Base-by-base conservation (phyloP, 495 filamentous ascomycete genomes). In the Neurospora sp. region DNA sequence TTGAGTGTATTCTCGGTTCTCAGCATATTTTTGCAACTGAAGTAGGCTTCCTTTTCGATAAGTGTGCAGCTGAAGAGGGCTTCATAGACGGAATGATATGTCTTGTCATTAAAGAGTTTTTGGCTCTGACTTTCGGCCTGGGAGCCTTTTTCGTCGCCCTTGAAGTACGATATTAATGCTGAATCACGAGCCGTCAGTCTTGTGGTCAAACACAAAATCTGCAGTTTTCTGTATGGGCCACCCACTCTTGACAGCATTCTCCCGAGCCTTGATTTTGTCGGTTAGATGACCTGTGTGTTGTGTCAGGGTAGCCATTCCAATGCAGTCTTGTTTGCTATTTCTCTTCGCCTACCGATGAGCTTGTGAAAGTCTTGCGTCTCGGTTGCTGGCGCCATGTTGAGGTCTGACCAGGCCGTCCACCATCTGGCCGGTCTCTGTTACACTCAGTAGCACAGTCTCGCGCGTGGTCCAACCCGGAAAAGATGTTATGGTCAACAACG, bases 61-160 rank as follows among this genome's bases (percentile, higher is more conserved):
- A 90, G 84, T 9, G 89, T 82, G 74, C 88, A 90, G 44, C 86
- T 84, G 77, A 98, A 98, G 18, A 99, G 82, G 1, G 89, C 88
- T 77, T 98, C 94, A 74, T 91, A 94, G 38, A 98, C 89, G 69
- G 87, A 87, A 77, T 96, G 92, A 77, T 91, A 97, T 20, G 87
- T 88, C 76, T 92, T 92, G 78, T 97, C 94, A 69, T 87, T 89
- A 35, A 85, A 77, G 3, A 74, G 75, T 35, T 69, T 76, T 39
- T 73, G 78, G 23, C 40, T 71, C 40, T 78, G 78, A 62, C 14
- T 31, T 37, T 37, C 12, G 27, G 27, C 12, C 54, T 16, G 23
- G 54, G 74, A 70, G 2, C 73, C 78, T 18, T 72, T 74, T 12
- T 77, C 77, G 10, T 72, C 73, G 16, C 70, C 27, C 46, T 76